Evolutionary conservation across 768 basidiomycete species (phyloP).

Genomic region (Suillus spraguei): DNA sequence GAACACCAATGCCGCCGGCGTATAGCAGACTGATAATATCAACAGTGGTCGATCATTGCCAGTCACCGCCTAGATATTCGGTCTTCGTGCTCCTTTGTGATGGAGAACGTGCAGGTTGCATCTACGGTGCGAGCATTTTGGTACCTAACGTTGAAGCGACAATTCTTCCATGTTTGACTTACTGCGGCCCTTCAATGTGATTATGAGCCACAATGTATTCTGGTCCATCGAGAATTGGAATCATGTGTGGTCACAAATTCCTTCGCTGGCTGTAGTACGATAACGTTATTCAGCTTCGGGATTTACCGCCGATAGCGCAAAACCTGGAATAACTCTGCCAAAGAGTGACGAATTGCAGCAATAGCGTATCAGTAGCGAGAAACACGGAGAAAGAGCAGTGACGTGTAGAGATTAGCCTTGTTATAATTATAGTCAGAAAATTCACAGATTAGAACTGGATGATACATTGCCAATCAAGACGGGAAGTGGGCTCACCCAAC

Average conservation of each 20-base stretch:
- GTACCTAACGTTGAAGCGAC: not conserved
- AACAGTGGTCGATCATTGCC: not conserved
- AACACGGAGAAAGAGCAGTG: not conserved
- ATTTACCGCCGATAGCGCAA: conserved; percentile 36
- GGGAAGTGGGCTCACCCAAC: not conserved
- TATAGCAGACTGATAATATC: too few species aligned
- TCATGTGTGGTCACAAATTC: not conserved
- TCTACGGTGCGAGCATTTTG: not conserved
- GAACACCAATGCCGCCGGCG: too few species aligned
- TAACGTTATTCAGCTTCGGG: not conserved
- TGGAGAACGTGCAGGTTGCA: not conserved
- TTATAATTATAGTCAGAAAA: not conserved
- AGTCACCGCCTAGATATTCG: not conserved
- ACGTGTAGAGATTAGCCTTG: not conserved
- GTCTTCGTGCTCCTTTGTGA: not conserved
- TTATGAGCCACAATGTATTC: not conserved
- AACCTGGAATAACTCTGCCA: conserved; percentile 49
- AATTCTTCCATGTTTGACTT: not conserved
- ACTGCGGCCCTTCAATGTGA: not conserved
- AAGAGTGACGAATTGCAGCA: conserved; percentile 33
- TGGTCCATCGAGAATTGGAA: not conserved
- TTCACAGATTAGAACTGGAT: not conserved
- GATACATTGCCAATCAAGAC: not conserved
- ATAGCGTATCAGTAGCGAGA: not conserved
- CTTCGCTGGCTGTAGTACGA: not conserved